These are phyloP conservation scores for Seminavis robusta DNA, from an alignment of 108 stramenopile genomes.

Conservation along the genomic window DNA sequence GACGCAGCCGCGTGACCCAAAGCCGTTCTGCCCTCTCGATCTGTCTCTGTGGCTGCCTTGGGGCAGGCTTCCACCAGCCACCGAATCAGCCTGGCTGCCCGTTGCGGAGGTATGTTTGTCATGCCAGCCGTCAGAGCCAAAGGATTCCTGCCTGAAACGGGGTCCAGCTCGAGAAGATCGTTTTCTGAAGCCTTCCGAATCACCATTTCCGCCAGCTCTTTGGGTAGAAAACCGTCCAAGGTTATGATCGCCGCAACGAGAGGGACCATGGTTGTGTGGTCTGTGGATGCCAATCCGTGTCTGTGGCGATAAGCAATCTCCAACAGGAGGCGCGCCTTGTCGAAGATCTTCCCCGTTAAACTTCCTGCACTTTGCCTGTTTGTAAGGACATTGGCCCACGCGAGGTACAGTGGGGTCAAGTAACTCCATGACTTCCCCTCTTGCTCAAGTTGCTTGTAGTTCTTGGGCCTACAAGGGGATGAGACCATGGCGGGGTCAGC, in stretches of 20 bases:
- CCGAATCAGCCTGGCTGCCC: slow-evolving; percentile 1
- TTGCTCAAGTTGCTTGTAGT: not conserved
- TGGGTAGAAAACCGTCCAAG: slow-evolving; percentile 11
- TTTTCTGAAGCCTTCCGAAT: too few species aligned
- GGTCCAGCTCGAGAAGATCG: too few species aligned
- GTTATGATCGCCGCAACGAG: slow-evolving; percentile 3
- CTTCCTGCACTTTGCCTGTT: not conserved
- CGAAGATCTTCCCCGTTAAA: slow-evolving; percentile 5
- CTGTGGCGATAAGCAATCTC: not conserved
- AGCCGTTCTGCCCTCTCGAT: slow-evolving; percentile 4
- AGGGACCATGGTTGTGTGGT: too few species aligned
- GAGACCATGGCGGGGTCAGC: not conserved
- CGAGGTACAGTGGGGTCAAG: slow-evolving; percentile 10
- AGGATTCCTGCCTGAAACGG: not conserved
- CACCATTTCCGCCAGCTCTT: slow-evolving; percentile 2
- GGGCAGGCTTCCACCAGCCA: slow-evolving; percentile 8
- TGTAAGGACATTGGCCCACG: slow-evolving; percentile 5
- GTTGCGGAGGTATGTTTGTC: not conserved
- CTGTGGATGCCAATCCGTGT: too few species aligned
- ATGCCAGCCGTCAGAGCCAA: slow-evolving; percentile 1
- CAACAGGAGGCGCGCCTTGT: slow-evolving; percentile 9
- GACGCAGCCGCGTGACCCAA: not conserved
- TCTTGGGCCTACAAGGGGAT: slow-evolving; percentile 2
- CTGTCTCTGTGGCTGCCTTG: slow-evolving; percentile 2
- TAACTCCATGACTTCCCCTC: not conserved